phyloP scores from a whole-genome alignment of 306 rosid genomes.

The Quercus parvula region DNA sequence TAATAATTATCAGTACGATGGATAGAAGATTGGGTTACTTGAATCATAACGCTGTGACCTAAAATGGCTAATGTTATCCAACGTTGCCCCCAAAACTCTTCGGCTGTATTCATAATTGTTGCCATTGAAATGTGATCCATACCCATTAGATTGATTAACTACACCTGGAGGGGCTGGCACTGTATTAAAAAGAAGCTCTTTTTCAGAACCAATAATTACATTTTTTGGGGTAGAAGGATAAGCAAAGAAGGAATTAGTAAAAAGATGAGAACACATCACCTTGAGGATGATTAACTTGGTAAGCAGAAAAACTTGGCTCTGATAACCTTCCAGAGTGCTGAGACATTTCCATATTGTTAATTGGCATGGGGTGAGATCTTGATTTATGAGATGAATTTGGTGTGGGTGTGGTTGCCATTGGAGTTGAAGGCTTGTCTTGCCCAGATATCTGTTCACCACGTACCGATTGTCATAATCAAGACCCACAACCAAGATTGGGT shows the following conservation, averaged over 20 bases:
- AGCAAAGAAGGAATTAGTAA: not conserved
- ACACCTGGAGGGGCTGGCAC: conserved; percentile 48
- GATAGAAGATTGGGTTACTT: conserved; percentile 46
- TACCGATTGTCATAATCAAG: conserved; percentile 20
- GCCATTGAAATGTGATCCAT: conserved; percentile 50
- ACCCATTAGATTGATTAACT: conserved; percentile 55
- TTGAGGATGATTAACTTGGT: conserved; percentile 42
- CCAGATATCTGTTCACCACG: conserved; percentile 73
- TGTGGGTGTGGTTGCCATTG: conserved; percentile 38
- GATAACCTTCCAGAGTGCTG: conserved; percentile 32
- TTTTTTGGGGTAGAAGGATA: not conserved
- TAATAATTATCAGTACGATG: conserved; percentile 32
- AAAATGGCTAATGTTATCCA: conserved; percentile 61
- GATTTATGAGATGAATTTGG: conserved; percentile 49
- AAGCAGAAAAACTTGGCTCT: conserved; percentile 45
- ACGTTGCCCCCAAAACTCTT: conserved; percentile 53
- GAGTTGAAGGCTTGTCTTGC: conserved; percentile 59
- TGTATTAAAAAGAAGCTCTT: conserved; percentile 29
- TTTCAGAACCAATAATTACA: conserved; percentile 23
- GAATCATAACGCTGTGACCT: conserved; percentile 61
- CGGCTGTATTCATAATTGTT: conserved; percentile 66
- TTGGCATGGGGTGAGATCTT: conserved; percentile 40
- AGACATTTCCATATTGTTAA: conserved; percentile 39
- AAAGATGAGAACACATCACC: conserved; percentile 40
- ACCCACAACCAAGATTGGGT: not conserved